Evolutionary conservation across 805 yeast species (phyloP).

Genomic region (Yamadazyma scolyti): DNA sequence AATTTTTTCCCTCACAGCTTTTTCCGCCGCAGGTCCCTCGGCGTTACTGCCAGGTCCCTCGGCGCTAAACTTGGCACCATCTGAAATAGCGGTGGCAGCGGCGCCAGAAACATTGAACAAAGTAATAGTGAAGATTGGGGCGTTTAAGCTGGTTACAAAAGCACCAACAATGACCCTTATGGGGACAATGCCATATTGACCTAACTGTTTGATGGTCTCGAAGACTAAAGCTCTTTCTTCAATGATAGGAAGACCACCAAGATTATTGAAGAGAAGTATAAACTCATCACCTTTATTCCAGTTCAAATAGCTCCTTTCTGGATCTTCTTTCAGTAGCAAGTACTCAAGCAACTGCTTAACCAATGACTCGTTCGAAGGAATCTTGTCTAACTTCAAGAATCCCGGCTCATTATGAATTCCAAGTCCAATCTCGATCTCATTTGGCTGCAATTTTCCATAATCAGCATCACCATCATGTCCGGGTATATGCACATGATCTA

Average conservation of each 20-base stretch:
- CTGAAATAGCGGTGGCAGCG: constrained; percentile 15
- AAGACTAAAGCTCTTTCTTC: constrained; percentile 26
- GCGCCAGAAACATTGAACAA: constrained; percentile 30
- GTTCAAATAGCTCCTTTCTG: constrained; percentile 26
- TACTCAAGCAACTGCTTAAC: constrained; percentile 20
- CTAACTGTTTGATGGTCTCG: constrained; percentile 18
- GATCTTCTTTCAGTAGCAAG: constrained; percentile 20
- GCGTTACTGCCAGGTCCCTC: too few relatives aligned
- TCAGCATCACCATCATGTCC: constrained; percentile 22
- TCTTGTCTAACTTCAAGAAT: constrained; percentile 21
- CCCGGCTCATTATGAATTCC: constrained; percentile 42
- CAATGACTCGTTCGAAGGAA: constrained; percentile 30
- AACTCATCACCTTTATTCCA: constrained; percentile 24
- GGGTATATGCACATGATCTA: constrained; percentile 36
- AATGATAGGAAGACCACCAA: constrained; percentile 34
- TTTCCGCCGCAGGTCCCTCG: too few relatives aligned
- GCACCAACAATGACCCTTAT: constrained; percentile 28
- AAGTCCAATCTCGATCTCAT: constrained; percentile 31
- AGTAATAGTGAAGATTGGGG: constrained; percentile 34
- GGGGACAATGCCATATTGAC: constrained; percentile 21
- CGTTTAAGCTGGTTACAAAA: constrained; percentile 34
- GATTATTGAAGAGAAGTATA: constrained; percentile 28
- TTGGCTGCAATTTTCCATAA: constrained; percentile 20
- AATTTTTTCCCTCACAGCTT: constrained; percentile 16
- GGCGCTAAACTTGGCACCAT: too few relatives aligned